Evolutionary conservation across 2,329 filamentous ascomycete genomes (phyloP).

Genomic region (Dactylellina drechsleri): DNA sequence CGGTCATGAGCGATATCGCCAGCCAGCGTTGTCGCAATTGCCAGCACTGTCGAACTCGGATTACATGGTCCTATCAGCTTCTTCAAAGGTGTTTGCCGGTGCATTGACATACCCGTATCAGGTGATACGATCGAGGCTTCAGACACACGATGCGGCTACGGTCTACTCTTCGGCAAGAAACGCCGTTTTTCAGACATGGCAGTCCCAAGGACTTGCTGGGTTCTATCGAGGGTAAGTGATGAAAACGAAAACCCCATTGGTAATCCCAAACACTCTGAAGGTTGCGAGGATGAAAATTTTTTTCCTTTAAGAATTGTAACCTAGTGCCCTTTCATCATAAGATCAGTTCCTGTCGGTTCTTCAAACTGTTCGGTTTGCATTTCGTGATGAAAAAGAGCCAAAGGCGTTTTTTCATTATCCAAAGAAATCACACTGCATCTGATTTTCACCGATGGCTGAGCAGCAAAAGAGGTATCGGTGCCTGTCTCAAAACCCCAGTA

Average conservation of each 20-base stretch:
- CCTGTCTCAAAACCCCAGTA: conserved; percentile 44
- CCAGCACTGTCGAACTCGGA: conserved; percentile 63
- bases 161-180: conserved; percentile 78
- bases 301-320: conserved; percentile 8
- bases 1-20: conserved; percentile 65
- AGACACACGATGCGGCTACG: conserved; percentile 84
- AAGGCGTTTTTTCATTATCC: conserved; percentile 32
- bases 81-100: conserved; percentile 88
- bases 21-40: conserved; percentile 57
- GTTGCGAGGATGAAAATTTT: not conserved
- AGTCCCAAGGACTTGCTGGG: conserved; percentile 78
- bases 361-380: not conserved
- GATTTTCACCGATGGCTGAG: conserved; percentile 34
- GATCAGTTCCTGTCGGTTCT: conserved; percentile 24
- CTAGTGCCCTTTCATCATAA: conserved; percentile 25
- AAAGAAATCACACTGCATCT: conserved; percentile 1
- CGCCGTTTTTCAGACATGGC: conserved; percentile 78
- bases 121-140: conserved; percentile 85
- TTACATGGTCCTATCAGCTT: conserved; percentile 80
- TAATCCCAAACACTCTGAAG: no score
- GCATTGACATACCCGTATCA: conserved; percentile 94
- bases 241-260: no score
- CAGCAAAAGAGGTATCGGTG: conserved; percentile 24
- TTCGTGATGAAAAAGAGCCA: conserved; percentile 2
- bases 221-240: conserved; percentile 81